Evolutionary conservation across 2,329 filamentous ascomycete genomes (phyloP), one percentile per base, ranked within the genome.

Genomic region (Tolypocladium endophyticum): DNA sequence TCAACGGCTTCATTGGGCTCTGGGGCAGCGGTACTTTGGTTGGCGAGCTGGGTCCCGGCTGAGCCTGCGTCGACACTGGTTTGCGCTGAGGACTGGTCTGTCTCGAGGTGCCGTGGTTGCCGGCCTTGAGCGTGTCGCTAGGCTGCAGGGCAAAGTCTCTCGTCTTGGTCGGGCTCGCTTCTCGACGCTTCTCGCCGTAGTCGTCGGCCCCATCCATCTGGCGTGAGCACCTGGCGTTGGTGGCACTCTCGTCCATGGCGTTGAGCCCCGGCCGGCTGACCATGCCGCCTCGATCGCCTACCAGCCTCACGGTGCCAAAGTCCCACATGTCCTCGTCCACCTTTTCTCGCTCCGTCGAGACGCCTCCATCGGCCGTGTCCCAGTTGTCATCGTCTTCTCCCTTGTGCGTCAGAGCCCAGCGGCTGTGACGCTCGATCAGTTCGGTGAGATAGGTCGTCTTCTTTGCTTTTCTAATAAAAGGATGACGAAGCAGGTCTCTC

Each of bases 371-470:
- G 43, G 83, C 79, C 11, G 78, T 80, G 28, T 89, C 85, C 67
- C 70, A 72, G 25, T 67, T 62, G 9, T 91, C 88, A 1, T 89
- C 85, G 18, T 86, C 84, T 39, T 86, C 83, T 41, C 85, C 83
- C 61, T 91, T 91, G 68, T 94, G 87, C 6, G 87, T 88, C 30
- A 90, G 87, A 59, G 89, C 85, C 91, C 92, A 99, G 62, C 92
- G 84, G 70, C 88, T 89, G 68, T 95, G 86, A 58, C 94, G 83
- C 72, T 97, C 92, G 68, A 99, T 97, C 59, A 99, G 79, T 74
- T 99, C 94, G 1, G 94, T 97, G 50, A 99, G 78, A 71, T 96
- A 97, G n/a, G 88, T 94, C 0, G 92, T 96, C 76, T 93, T 94
- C 77, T 96, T 97, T 20, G 93, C 94, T 67, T 87, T 87, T 65